These are phyloP conservation scores for Salvia sclarea DNA, from an alignment of 305 asterid species.

Conservation along the genomic window DNA sequence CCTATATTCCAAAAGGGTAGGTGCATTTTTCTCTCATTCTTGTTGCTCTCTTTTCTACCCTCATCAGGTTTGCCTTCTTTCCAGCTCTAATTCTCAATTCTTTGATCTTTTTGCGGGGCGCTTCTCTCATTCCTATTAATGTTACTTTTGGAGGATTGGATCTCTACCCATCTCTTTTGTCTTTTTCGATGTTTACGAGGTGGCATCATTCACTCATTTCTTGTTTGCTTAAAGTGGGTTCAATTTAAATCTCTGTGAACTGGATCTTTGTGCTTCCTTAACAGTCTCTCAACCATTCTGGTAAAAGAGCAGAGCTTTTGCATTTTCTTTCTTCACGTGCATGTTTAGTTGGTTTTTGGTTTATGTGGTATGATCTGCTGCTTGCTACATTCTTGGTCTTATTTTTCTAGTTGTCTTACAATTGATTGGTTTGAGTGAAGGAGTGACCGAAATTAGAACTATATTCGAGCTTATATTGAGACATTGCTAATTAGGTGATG, in stretches of 20 bases:
- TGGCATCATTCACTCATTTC: slow-evolving; percentile 9
- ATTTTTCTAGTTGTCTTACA: slow-evolving; percentile 15
- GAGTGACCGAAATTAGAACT: slow-evolving; percentile 4
- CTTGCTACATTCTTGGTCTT: slow-evolving; percentile 24
- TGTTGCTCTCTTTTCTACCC: slow-evolving; percentile 5
- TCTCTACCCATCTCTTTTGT: slow-evolving; percentile 23
- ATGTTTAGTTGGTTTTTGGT: slow-evolving; percentile 19
- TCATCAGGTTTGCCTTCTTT: slow-evolving; percentile 1
- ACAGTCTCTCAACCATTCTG: neutral
- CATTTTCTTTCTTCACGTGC: neutral
- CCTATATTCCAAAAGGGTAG: slow-evolving; percentile 23
- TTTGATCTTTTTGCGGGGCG: slow-evolving; percentile 25
- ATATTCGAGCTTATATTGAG: neutral
- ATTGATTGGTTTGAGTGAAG: neutral
- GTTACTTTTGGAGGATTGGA: slow-evolving; percentile 24
- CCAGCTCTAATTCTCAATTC: slow-evolving; percentile 16
- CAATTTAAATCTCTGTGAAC: neutral
- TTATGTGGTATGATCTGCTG: slow-evolving; percentile 24
- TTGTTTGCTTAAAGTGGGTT: slow-evolving; percentile 16
- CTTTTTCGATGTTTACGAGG: slow-evolving; percentile 38
- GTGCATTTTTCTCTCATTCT: slow-evolving; percentile 21
- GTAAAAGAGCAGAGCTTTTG: neutral
- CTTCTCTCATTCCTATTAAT: slow-evolving; percentile 14
- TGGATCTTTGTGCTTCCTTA: slow-evolving; percentile 10
- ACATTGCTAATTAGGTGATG: slow-evolving; percentile 17